Base-by-base conservation (phyloP, 2,329 filamentous ascomycete genomes). In the Colletotrichum liaoningense region DNA sequence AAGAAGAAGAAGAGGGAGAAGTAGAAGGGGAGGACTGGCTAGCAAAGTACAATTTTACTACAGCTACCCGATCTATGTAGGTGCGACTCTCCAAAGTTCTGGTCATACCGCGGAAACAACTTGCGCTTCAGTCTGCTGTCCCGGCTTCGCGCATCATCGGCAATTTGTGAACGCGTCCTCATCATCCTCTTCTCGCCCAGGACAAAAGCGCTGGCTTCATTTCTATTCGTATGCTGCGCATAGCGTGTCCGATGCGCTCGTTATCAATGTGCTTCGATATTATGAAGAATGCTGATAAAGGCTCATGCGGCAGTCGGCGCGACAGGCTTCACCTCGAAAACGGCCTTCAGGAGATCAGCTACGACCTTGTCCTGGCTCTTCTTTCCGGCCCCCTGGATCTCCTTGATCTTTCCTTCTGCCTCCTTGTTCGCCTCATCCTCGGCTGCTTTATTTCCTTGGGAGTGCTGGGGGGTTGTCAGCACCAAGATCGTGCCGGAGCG, bases 381-480 rank as follows among this genome's bases (percentile, higher is more conserved):
- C 83, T 93, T 90, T 75, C 95, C 96, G 42, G 94, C 91, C 68
- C 88, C 88, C 82, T 94, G 90, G 82, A 98, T 98, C 83, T 94
- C 92, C 83, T 92, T 89, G 79, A 98, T 92, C 85, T 97, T 92
- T 79, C 84, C 88, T 74, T 98, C 94, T 76, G 93, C 93, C 78
- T 92, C 90, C 82, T 88, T 87, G 89, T 97, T 97, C 79, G 95
- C 95, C 83, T 95, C 84, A 56, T 91, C 89, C 83, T 96, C 93
- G 77, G 94, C 93, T 77, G 91, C 88, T 81, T 91, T 86, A 89
- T 98, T 98, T 80, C 95, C 95, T 83, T 94, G 94, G 79, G 94
- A 93, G 86, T 99, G 96, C 96, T 98, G 78, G 2, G n/a, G 6
- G 46, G 3, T 4, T n/a, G n/a, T 72, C 33, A 74, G 69, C 38